Conservation (phyloP, 192 early-diverging fungal species). For the Chytriomyces confervae region DNA sequence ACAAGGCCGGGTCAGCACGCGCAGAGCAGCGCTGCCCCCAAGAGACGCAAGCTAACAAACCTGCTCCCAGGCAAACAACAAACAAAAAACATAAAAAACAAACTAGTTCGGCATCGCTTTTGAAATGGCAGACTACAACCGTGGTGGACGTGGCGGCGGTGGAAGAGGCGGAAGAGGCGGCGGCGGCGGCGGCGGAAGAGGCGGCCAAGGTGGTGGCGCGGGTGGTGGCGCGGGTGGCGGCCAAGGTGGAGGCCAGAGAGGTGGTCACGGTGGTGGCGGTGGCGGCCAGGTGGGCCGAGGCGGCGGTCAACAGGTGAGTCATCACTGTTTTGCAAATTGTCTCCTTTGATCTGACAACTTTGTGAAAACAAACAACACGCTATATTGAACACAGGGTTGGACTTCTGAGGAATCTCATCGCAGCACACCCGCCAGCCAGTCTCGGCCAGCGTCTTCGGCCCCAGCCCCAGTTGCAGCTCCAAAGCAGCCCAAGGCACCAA, state of each 20-base stretch:
- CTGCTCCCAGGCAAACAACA: too few species aligned
- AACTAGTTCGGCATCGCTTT: too few species aligned
- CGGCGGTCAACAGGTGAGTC: not conserved
- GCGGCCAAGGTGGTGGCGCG: not conserved
- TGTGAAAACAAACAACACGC: not conserved
- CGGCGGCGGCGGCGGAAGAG: conserved; percentile 12
- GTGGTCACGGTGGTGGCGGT: not conserved
- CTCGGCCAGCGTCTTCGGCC: not conserved
- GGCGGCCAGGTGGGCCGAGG: not conserved
- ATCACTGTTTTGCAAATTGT: too few species aligned
- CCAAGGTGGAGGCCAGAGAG: not conserved
- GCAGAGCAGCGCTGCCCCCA: too few species aligned
- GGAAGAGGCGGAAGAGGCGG: not conserved
- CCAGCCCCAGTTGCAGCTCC: not conserved
- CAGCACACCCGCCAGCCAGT: not conserved
- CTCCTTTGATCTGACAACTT: too few species aligned
- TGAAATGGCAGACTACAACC: conserved; percentile 3
- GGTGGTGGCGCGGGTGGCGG: not conserved
- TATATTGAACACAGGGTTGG: not conserved
- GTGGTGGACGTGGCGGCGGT: conserved; percentile 15
- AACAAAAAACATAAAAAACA: too few species aligned
- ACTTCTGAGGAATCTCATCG: too few species aligned
- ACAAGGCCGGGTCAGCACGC: too few species aligned
- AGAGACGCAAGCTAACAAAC: too few species aligned
- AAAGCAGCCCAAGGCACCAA: not conserved